Conservation (phyloP, 2,329 filamentous ascomycete species). For the Aspergillus fischeri region DNA sequence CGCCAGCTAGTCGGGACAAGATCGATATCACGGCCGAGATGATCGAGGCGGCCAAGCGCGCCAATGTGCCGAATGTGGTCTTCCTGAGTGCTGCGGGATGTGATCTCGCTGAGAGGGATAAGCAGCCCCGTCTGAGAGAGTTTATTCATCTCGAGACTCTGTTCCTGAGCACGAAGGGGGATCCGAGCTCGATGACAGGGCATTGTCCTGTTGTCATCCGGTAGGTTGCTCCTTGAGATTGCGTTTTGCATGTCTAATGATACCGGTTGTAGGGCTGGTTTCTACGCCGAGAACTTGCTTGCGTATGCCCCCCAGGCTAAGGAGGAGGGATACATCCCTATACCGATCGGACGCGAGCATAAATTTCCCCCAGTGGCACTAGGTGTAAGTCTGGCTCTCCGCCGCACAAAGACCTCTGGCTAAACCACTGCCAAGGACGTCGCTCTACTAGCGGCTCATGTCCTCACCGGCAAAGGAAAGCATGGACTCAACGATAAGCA, state of each 20-base stretch:
- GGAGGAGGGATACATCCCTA: constrained; percentile 42
- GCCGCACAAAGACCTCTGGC: not conserved
- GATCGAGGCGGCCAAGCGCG: constrained; percentile 43
- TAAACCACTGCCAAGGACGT: constrained; percentile 42
- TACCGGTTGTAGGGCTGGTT: constrained; percentile 38
- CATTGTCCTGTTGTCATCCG: constrained; percentile 47
- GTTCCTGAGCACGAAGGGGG: constrained; percentile 44
- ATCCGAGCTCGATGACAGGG: constrained; percentile 35
- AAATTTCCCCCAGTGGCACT: constrained; percentile 50
- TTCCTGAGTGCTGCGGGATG: constrained; percentile 49
- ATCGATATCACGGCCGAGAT: constrained; percentile 45
- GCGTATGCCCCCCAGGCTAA: constrained; percentile 46
- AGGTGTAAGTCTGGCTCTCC: constrained; percentile 30
- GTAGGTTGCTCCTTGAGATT: constrained; percentile 7
- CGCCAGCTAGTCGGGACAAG: constrained; percentile 46
- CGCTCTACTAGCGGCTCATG: constrained; percentile 46
- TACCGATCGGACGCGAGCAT: constrained; percentile 47
- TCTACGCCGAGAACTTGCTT: constrained; percentile 52
- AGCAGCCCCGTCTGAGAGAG: constrained; percentile 48
- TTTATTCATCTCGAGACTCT: constrained; percentile 49
- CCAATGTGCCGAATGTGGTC: constrained; percentile 43
- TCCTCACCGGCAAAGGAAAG: constrained; percentile 46
- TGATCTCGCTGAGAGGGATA: constrained; percentile 48
- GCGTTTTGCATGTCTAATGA: not conserved
- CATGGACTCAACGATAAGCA: constrained; percentile 50